Conservation (phyloP, 306 rosid species). For the Prunus campanulata region DNA sequence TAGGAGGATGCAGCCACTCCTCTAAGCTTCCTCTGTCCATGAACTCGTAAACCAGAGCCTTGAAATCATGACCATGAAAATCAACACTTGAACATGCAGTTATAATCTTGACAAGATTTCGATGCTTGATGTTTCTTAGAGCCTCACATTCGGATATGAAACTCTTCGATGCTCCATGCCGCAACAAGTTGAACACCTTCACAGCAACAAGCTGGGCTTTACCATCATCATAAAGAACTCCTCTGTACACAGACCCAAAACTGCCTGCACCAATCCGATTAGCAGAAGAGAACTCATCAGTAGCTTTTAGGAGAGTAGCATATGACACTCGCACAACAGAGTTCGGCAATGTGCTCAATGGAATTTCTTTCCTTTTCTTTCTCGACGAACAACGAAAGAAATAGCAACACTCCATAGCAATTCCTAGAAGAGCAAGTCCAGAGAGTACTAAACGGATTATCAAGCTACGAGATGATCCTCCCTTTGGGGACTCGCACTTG, state of each 20-base stretch:
- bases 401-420: neutral
- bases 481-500: neutral
- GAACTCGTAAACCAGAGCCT: neutral
- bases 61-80: neutral
- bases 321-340: neutral
- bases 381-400: neutral
- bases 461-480: neutral
- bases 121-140: neutral
- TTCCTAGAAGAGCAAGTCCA: neutral
- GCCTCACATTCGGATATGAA: neutral
- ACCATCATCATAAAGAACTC: neutral
- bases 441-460: neutral
- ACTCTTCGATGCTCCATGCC: neutral
- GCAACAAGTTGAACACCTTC: neutral
- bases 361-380: neutral
- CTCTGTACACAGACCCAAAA: neutral
- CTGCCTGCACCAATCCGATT: neutral
- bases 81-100: neutral
- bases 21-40: neutral
- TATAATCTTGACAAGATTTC: neutral
- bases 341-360: neutral
- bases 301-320: neutral
- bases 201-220: neutral
- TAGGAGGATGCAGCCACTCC: neutral
- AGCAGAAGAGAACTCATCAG: neutral